These are phyloP conservation scores for Kokia cookei DNA, from an alignment of 441 rosid genomes.

Conservation along the genomic window DNA sequence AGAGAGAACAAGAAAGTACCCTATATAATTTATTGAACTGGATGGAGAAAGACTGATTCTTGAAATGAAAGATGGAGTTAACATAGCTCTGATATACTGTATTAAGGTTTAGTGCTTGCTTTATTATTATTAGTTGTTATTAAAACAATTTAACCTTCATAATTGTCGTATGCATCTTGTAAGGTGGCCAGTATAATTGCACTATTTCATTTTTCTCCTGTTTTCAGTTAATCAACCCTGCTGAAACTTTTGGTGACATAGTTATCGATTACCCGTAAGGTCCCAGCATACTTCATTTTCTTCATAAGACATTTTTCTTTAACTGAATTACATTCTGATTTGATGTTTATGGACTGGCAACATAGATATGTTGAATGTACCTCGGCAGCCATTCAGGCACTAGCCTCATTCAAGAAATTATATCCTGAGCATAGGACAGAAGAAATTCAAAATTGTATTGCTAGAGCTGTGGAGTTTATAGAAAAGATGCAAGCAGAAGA, in stretches of 20 bases:
- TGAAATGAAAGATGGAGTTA: neutral
- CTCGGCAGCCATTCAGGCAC: constrained; percentile 6
- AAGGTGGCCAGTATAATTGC: neutral
- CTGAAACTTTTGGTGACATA: constrained; percentile 77
- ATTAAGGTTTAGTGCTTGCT: neutral
- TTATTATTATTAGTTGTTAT: neutral
- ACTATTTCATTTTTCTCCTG: constrained; percentile 1
- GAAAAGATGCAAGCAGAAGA: constrained; percentile 1
- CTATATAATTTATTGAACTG: neutral
- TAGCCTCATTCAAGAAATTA: constrained; percentile 8
- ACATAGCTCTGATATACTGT: neutral
- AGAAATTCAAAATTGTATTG: constrained; percentile 4
- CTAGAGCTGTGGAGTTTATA: neutral
- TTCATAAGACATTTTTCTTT: neutral
- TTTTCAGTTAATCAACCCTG: constrained; percentile 62
- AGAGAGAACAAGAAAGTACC: neutral
- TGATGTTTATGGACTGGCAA: neutral
- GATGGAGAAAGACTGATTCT: neutral
- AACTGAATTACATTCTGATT: neutral
- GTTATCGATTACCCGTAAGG: constrained; percentile 72
- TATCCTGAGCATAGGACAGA: constrained; percentile 4
- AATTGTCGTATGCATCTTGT: neutral
- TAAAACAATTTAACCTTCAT: neutral
- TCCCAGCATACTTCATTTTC: neutral
- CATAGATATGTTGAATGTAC: constrained; percentile 13